Conservation (phyloP, 495 filamentous ascomycete species). For the Penicillium odoratum region DNA sequence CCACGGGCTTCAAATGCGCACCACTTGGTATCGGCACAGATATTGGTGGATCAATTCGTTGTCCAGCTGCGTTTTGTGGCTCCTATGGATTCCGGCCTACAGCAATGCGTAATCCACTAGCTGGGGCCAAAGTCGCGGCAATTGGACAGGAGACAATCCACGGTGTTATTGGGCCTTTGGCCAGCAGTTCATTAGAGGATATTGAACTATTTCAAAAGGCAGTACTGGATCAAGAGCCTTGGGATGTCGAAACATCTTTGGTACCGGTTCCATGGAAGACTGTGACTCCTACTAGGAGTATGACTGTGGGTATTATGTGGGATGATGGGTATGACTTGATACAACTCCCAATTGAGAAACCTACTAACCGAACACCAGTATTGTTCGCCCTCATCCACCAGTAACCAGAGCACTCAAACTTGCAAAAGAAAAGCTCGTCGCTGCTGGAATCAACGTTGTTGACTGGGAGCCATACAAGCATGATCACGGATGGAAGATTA, state of each 20-base stretch:
- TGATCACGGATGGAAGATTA: conserved; percentile 58
- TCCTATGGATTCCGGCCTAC: conserved; percentile 60
- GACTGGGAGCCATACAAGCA: conserved; percentile 68
- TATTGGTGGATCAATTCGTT: conserved; percentile 63
- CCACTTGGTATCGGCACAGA: conserved; percentile 68
- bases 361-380: conserved; percentile 8
- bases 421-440: conserved; percentile 54
- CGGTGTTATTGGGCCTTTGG: conserved; percentile 61
- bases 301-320: conserved; percentile 69
- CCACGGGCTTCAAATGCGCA: conserved; percentile 60
- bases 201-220: conserved; percentile 64
- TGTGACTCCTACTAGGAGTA: conserved; percentile 37
- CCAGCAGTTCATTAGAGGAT: conserved; percentile 58
- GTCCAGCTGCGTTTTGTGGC: conserved; percentile 60
- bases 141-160: conserved; percentile 60
- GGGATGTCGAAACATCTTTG: conserved; percentile 59
- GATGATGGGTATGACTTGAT: conserved; percentile 54
- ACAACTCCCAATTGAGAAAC: not conserved
- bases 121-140: conserved; percentile 46
- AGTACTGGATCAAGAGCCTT: conserved; percentile 59
- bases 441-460: conserved; percentile 56
- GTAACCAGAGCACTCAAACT: conserved; percentile 58
- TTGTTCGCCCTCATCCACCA: conserved; percentile 65
- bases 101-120: conserved; percentile 51
- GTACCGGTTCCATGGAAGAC: conserved; percentile 60